Evolutionary conservation across 2,329 filamentous ascomycete species (phyloP).

Genomic region (Xylaria sp.): DNA sequence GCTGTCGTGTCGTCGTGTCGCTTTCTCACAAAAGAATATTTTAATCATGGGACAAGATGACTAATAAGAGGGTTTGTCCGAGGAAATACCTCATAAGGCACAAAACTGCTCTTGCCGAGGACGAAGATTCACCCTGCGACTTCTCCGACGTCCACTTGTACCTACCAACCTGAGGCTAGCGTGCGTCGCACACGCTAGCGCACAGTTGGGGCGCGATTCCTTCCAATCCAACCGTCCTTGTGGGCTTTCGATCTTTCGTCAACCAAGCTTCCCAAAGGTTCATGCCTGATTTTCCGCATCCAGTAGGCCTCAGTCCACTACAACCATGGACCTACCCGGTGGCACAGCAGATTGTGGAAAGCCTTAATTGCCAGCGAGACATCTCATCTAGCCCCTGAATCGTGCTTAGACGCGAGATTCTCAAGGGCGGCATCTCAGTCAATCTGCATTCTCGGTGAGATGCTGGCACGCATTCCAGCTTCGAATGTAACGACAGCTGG

Average conservation of each 20-base stretch:
- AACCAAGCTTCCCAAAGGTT: background rate
- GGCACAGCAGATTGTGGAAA: background rate
- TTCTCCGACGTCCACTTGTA: too few species aligned
- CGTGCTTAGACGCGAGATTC: slow-evolving; percentile 16
- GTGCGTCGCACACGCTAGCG: background rate
- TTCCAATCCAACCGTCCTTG: background rate
- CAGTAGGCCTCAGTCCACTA: background rate
- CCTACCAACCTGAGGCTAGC: too few species aligned
- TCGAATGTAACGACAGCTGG: too few species aligned
- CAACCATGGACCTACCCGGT: background rate
- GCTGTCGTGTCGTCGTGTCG: too few species aligned
- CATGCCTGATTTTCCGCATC: background rate
- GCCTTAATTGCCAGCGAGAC: background rate
- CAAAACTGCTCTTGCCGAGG: too few species aligned
- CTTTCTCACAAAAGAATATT: too few species aligned
- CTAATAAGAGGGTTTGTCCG: too few species aligned
- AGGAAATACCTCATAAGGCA: too few species aligned
- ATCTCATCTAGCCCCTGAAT: slow-evolving; percentile 15
- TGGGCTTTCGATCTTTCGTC: background rate
- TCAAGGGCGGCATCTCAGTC: background rate
- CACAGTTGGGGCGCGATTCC: background rate
- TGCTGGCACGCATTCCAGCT: too few species aligned
- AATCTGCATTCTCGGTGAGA: background rate
- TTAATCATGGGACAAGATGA: too few species aligned
- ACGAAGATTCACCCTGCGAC: too few species aligned